phyloP scores from a whole-genome alignment of 2,329 filamentous ascomycete genomes.

The Neofusicoccum ribis region DNA sequence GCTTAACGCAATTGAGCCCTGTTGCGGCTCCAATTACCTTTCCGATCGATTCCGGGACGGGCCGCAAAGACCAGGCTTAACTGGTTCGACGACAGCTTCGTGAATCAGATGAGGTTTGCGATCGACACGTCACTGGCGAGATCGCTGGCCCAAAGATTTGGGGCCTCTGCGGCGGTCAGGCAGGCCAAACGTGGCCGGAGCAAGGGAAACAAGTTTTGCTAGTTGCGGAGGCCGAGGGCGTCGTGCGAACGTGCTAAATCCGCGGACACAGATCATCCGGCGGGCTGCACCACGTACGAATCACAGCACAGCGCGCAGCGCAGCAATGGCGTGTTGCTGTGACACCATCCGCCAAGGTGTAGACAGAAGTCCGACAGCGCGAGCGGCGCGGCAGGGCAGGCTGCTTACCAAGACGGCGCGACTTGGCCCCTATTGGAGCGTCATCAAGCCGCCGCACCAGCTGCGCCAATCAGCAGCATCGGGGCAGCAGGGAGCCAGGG shows the following conservation, averaged over 20 bases:
- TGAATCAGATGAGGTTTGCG: neutral
- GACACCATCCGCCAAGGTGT: neutral
- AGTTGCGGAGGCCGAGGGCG: neutral
- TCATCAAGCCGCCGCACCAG: neutral
- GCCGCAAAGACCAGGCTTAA: neutral
- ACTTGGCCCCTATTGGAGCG: neutral
- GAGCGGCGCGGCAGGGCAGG: neutral
- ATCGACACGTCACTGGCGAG: neutral
- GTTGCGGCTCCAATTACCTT: constrained; percentile 7
- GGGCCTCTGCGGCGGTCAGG: neutral
- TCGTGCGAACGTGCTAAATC: neutral
- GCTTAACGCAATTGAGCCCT: neutral
- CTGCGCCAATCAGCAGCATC: neutral
- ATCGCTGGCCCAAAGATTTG: neutral
- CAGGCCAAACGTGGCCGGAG: neutral
- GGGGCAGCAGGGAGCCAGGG: neutral
- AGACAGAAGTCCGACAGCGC: neutral
- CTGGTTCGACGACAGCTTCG: neutral
- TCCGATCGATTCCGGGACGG: constrained; percentile 13
- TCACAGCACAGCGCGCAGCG: neutral
- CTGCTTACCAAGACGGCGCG: neutral
- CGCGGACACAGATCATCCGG: neutral
- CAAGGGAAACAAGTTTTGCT: neutral
- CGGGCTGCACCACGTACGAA: neutral
- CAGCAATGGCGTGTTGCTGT: neutral